Conservation (phyloP, 2,329 filamentous ascomycete species). For the Trichocomaceae sp. region DNA sequence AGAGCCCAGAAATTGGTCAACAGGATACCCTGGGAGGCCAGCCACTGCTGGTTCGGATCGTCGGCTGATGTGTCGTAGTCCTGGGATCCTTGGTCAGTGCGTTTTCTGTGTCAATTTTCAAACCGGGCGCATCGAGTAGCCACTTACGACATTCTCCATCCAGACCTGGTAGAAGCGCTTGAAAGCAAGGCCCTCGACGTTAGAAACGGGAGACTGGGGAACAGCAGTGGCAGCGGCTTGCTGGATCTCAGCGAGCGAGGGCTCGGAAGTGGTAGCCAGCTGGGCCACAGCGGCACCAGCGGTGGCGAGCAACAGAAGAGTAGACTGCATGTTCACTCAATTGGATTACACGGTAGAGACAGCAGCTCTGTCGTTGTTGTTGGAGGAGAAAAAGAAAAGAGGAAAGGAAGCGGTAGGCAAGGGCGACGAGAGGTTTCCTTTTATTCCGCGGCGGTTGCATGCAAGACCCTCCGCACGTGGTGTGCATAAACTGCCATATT, state of each 20-base stretch:
- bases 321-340: conserved; percentile 42
- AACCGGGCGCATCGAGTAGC: background rate
- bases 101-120: background rate
- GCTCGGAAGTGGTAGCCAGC: conserved; percentile 21
- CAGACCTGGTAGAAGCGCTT: conserved; percentile 67
- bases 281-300: conserved; percentile 23
- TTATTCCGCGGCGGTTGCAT: conserved; percentile 13
- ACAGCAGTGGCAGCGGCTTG: conserved; percentile 50
- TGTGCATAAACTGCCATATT: background rate
- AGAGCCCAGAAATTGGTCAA: conserved; percentile 55
- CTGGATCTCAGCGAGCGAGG: conserved; percentile 24
- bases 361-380: conserved; percentile 4
- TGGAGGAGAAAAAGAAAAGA: conserved; percentile 5
- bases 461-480: conserved; percentile 6
- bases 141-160: conserved; percentile 65
- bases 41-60: conserved; percentile 42
- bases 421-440: conserved; percentile 15
- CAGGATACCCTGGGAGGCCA: conserved; percentile 49
- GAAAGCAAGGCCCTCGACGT: conserved; percentile 65
- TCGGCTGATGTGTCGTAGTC: conserved; percentile 58
- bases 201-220: conserved; percentile 56
- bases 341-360: conserved; percentile 1
- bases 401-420: conserved; percentile 8
- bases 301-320: conserved; percentile 21
- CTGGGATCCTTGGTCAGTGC: conserved; percentile 28